A percentile compares a stretch with the other conserved stretches of the same genome.
Conservation (phyloP, 164 flowering plant species). For the Nymphaea thermarum region DNA sequence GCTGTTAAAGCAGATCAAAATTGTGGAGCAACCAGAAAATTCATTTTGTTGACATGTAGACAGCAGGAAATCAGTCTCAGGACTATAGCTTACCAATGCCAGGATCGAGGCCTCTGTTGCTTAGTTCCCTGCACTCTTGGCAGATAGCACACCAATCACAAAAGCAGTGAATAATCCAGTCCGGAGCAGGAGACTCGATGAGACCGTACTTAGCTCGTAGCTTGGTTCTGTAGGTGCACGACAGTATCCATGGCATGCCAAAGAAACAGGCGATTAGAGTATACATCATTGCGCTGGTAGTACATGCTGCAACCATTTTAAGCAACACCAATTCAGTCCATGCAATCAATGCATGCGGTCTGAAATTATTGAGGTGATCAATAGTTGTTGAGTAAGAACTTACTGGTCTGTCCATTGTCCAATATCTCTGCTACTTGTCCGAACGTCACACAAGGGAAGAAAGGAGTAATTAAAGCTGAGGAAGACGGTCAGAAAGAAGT, state of each 20-base stretch:
- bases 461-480: constrained; percentile 8
- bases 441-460: constrained; percentile 11
- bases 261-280: constrained; percentile 3
- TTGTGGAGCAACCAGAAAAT: no score
- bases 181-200: constrained; percentile 24
- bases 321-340: neutral
- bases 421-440: constrained; percentile 13
- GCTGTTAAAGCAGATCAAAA: no score
- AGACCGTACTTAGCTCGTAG: constrained; percentile 18
- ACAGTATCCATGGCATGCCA: constrained; percentile 24
- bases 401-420: constrained; percentile 8
- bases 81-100: constrained; percentile 11
- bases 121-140: constrained; percentile 7
- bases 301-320: constrained; percentile 16
- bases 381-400: neutral
- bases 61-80: no score
- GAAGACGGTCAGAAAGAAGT: neutral
- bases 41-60: no score
- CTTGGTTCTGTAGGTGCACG: constrained; percentile 25
- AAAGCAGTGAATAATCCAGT: constrained; percentile 20
- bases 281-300: constrained; percentile 18
- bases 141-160: constrained; percentile 34
- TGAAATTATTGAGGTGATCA: no score
- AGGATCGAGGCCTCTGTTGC: constrained; percentile 29
- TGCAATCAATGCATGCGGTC: neutral